These are phyloP conservation scores for Monosporascus ibericus DNA, from an alignment of 2,329 filamentous ascomycete species.

Conservation along the genomic window DNA sequence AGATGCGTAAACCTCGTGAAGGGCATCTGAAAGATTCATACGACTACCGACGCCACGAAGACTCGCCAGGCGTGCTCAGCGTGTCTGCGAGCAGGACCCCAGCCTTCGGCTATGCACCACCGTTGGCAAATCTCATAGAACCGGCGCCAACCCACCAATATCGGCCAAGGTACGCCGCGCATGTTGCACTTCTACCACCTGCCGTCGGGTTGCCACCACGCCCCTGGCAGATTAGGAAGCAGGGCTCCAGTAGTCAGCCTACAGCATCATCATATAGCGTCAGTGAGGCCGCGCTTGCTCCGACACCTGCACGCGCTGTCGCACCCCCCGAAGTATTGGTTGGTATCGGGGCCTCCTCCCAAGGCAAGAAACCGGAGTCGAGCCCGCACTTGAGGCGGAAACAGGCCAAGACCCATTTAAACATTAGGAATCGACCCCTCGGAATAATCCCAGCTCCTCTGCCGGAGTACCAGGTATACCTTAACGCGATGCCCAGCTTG, in stretches of 20 bases:
- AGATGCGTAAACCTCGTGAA: neutral
- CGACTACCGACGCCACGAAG: neutral
- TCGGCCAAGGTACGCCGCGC: neutral
- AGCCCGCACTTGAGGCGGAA: constrained; percentile 6
- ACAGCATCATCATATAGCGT: neutral
- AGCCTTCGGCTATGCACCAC: constrained; percentile 2
- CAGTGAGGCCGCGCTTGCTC: neutral
- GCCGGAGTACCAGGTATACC: constrained; percentile 13
- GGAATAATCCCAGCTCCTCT: neutral
- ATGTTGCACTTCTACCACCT: constrained; percentile 3
- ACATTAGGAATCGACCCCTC: neutral
- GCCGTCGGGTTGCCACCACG: constrained; percentile 3
- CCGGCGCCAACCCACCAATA: constrained; percentile 5
- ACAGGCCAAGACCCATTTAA: neutral
- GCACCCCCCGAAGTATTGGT: too few species aligned
- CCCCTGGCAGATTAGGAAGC: neutral
- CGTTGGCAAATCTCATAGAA: constrained; percentile 4
- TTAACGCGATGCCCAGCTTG: constrained; percentile 7
- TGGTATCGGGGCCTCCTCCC: neutral
- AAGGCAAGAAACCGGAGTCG: neutral
- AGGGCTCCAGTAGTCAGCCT: neutral
- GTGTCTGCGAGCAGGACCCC: neutral
- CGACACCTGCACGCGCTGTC: too few species aligned
- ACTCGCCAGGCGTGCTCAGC: neutral
- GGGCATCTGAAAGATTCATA: neutral